phyloP scores from a whole-genome alignment of 2,329 filamentous ascomycete species.

The Fusarium pilosicola region DNA sequence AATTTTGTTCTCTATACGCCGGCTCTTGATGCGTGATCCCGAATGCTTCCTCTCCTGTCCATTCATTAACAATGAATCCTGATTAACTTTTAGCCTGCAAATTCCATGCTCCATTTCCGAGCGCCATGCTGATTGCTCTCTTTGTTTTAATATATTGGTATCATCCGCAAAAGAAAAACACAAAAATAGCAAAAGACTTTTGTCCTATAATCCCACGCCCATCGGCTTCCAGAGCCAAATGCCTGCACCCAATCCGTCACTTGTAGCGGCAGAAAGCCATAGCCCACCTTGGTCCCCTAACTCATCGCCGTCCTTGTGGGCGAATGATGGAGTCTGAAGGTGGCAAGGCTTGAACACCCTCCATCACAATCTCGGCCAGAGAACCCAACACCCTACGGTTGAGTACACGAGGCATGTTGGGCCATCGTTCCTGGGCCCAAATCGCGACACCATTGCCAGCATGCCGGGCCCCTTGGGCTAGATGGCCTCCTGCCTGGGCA shows the following conservation, averaged over 20 bases:
- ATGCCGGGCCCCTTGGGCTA: slow-evolving; percentile 7
- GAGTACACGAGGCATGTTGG: neutral
- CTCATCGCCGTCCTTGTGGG: neutral
- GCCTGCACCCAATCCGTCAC: neutral
- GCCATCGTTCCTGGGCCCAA: slow-evolving; percentile 11
- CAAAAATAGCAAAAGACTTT: neutral
- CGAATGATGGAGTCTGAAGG: slow-evolving; percentile 15
- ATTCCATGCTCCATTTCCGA: neutral
- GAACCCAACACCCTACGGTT: neutral
- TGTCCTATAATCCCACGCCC: neutral
- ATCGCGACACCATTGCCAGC: neutral
- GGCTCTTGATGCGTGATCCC: neutral
- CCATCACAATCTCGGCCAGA: slow-evolving; percentile 4
- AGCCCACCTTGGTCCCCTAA: neutral
- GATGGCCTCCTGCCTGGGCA: neutral
- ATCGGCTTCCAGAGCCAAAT: neutral
- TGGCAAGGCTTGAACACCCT: slow-evolving; percentile 18
- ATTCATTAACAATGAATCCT: neutral
- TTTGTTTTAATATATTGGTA: neutral
- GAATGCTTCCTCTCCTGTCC: neutral
- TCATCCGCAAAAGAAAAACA: neutral
- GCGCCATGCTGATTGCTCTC: neutral
- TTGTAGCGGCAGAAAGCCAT: neutral
- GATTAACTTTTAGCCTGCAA: neutral
- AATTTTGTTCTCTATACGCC: neutral